Evolutionary conservation across 345 rosid genomes (phyloP), one percentile per base, ranked within the genome.

Genomic region (Gossypium arboreum): DNA sequence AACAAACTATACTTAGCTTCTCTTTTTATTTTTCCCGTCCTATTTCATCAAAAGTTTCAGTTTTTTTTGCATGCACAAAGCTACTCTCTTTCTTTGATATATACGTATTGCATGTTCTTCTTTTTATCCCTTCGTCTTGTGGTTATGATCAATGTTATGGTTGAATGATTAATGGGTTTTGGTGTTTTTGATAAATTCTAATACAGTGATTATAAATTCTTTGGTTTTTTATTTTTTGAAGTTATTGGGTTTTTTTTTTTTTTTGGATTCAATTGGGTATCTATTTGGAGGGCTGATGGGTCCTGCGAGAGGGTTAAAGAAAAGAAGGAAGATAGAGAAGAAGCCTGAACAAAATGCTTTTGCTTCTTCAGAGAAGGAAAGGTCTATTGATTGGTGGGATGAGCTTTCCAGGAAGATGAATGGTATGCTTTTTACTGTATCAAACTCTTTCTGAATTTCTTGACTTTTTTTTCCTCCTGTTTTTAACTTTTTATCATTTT

Each of bases 341-440:
- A 83, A 68, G 52, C 58, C 67, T 45, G 84, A 77, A 73, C 84
- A 74, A 20, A 76, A 74, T 72, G 84, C 70, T 79, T 81, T 80
- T 75, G 85, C 64, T 81, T 81, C 83, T 54, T 58, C 85, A 12
- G 82, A 80, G 76, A 77, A 82, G 63, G 84, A 82, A 63, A 83
- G 65, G 47, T 77, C 87, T 71, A 47, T 68, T 47, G 87, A 83
- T 83, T 82, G 85, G 87, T 83, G 86, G 85, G 85, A 76, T 75
- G 88, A 85, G 71, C 81, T 83, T 56, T 87, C 78, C 45, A 78
- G 73, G 68, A 68, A 78, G 80, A 78, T 82, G 81, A 77, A 82
- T 77, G 88, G 90, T 87, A 80, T 58, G 48, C 56, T 70, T 20
- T 50, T 77, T 24, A 29, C 52, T 56, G 3, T 41, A 71, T 67